A percentile compares a stretch with the other conserved stretches of the same genome.
Conservation (phyloP, 345 rosid species). For the Brassica juncea region DNA sequence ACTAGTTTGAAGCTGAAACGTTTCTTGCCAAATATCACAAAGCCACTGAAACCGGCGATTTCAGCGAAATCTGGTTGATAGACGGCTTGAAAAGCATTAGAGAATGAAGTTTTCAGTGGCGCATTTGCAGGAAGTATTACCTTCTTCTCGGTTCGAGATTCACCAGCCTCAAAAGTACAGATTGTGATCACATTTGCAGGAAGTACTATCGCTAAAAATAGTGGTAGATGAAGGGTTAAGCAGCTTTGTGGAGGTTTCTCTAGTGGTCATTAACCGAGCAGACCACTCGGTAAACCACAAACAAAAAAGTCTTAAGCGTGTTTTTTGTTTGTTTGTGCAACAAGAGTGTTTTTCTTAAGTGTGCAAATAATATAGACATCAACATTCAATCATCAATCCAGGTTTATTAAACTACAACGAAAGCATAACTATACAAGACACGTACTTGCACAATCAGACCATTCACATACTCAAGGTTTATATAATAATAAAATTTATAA, state of each 20-base stretch:
- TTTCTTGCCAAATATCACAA: too few species aligned
- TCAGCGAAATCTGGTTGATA: too few species aligned
- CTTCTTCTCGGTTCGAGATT: conserved; percentile 8
- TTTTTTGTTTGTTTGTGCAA: too few species aligned
- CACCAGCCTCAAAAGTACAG: not conserved
- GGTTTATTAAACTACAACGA: not conserved
- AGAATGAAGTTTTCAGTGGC: too few species aligned
- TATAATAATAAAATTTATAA: not conserved
- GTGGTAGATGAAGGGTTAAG: conserved; percentile 80
- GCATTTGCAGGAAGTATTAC: not conserved
- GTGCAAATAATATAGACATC: not conserved
- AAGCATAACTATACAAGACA: not conserved
- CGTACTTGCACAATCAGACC: not conserved
- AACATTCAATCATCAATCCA: not conserved
- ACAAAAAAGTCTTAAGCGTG: too few species aligned
- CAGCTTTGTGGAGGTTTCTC: conserved; percentile 90
- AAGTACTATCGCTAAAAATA: conserved; percentile 70
- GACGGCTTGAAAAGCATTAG: too few species aligned
- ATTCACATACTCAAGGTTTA: not conserved
- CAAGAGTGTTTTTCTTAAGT: too few species aligned
- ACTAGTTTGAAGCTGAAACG: too few species aligned
- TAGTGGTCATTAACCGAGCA: conserved; percentile 63
- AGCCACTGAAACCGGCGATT: too few species aligned
- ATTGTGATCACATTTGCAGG: conserved; percentile 46
- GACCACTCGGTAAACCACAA: too few species aligned